Conservation (phyloP, 179 eudicot genomes). For the Beta lomatogona region DNA sequence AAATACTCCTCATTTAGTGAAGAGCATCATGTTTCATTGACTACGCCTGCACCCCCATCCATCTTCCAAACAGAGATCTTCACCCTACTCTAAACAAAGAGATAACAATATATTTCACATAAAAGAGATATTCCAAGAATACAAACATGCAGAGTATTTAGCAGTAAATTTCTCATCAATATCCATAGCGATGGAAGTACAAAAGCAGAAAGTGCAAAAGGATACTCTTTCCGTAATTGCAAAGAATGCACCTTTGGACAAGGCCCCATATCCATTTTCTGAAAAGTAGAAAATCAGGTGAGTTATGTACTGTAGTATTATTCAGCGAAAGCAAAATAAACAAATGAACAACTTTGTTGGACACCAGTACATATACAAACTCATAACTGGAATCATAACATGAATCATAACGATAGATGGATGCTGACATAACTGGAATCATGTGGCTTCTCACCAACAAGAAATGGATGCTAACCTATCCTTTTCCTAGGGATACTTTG, state of each 20-base stretch:
- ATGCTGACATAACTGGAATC: not conserved
- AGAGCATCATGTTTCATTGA: no score
- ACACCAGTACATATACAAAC: not conserved
- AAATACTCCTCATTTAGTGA: not conserved
- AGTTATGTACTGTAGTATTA: not conserved
- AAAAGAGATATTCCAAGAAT: not conserved
- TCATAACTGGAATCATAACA: not conserved
- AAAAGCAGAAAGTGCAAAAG: conserved; percentile 33
- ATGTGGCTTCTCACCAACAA: not conserved
- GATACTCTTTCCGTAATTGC: conserved; percentile 98
- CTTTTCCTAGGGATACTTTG: not conserved
- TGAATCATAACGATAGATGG: not conserved
- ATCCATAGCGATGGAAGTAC: not conserved
- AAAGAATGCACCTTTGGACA: conserved; percentile 95
- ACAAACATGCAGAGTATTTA: not conserved
- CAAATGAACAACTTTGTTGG: not conserved
- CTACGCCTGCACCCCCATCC: no score
- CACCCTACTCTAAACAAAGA: not conserved
- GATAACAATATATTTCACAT: not conserved
- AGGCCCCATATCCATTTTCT: conserved; percentile 99
- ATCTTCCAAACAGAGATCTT: no score
- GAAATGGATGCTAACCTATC: not conserved
- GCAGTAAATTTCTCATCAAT: not conserved
- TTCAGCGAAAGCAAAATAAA: not conserved
- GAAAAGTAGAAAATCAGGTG: not conserved